These are phyloP conservation scores for Candida nonsorbophila DNA, from an alignment of 805 yeast species.

Conservation along the genomic window DNA sequence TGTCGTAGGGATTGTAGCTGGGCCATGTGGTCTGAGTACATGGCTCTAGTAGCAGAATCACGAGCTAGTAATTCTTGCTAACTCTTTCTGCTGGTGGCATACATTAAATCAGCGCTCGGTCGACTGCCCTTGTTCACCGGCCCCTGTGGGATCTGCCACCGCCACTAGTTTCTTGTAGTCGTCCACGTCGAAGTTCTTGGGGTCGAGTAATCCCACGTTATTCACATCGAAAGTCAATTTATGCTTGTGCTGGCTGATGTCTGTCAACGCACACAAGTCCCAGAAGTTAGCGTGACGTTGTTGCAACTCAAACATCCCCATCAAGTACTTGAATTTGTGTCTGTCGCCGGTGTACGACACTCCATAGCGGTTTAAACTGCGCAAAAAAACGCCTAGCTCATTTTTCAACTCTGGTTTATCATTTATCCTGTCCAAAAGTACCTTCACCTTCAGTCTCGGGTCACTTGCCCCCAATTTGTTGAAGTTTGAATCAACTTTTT, in stretches of 20 bases:
- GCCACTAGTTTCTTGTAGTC: conserved; percentile 19
- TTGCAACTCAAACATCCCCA: conserved; percentile 10
- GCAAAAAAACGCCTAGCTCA: conserved; percentile 25
- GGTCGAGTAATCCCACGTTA: conserved; percentile 34
- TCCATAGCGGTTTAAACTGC: conserved; percentile 23
- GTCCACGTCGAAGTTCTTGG: conserved; percentile 23
- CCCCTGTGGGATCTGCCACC: no score
- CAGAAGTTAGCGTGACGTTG: conserved; percentile 33
- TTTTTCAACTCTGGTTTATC: conserved; percentile 23
- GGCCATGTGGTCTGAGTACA: no score
- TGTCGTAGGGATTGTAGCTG: no score
- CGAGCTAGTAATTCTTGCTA: no score
- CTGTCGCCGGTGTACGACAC: conserved; percentile 8
- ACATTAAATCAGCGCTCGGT: no score
- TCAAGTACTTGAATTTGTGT: conserved; percentile 3
- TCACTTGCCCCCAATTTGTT: no score
- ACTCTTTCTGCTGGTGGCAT: no score
- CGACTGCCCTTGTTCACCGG: no score
- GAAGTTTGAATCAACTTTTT: no score
- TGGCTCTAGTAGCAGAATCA: no score
- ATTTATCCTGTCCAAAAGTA: conserved; percentile 17
- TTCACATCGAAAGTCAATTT: conserved; percentile 14
- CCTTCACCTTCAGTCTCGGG: conserved; percentile 15
- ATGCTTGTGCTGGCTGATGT: conserved; percentile 27
- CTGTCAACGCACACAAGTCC: conserved; percentile 25